phyloP scores from a whole-genome alignment of 2,329 filamentous ascomycete species.

The Scytalidium lignicola region DNA sequence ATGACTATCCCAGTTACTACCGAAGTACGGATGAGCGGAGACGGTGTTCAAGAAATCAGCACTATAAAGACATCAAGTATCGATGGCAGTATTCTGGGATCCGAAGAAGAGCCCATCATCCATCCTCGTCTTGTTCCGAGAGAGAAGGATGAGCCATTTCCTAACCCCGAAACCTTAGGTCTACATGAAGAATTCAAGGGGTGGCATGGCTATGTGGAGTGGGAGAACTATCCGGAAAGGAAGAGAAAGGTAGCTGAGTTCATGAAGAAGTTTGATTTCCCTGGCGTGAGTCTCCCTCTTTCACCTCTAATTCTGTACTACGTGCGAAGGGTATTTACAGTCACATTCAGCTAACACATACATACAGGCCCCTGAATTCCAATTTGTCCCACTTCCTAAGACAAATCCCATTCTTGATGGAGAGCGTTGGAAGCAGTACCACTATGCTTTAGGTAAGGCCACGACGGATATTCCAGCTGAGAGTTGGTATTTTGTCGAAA shows the following conservation, averaged over 20 bases:
- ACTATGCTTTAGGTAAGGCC: conserved; percentile 45
- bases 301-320: conserved; percentile 5
- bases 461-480: conserved; percentile 48
- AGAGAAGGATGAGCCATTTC: background rate
- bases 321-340: no score
- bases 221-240: conserved; percentile 66
- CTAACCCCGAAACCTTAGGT: conserved; percentile 1
- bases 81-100: background rate
- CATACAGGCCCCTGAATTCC: conserved; percentile 43
- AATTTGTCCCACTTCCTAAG: conserved; percentile 47
- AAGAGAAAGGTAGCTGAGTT: conserved; percentile 54
- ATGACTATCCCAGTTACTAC: no score
- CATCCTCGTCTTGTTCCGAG: conserved; percentile 2
- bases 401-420: conserved; percentile 55
- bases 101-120: background rate
- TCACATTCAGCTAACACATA: background rate
- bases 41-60: no score
- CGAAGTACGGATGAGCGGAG: no score
- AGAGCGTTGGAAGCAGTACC: conserved; percentile 53
- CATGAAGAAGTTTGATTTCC: conserved; percentile 46
- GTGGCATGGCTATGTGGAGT: conserved; percentile 52
- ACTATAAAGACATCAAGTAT: background rate
- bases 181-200: conserved; percentile 1
- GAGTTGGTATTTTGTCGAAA: conserved; percentile 49
- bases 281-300: conserved; percentile 17